Base-by-base conservation (phyloP, 805 yeast species). In the Candida krabiensis region DNA sequence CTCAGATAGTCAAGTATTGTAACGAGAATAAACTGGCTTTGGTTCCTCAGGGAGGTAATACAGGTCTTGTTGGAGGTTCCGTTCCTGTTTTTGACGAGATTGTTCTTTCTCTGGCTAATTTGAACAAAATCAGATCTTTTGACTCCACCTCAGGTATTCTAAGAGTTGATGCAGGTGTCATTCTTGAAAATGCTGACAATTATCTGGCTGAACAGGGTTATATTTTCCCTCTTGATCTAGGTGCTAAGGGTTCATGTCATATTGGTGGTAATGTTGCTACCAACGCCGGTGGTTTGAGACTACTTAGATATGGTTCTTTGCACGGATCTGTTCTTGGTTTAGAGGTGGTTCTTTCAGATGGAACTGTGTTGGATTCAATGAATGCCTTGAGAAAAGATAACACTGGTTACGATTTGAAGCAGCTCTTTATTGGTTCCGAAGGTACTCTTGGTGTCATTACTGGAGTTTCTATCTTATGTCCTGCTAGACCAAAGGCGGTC, bases 21-120 rank as follows among this genome's bases (percentile, higher is more conserved):
- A 84, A 85, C 56, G 86, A 81, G 21, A 64, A 79, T 33, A 77
- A 73, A 43, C 63, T 90, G 19, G 96, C 97, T 0, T 79, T 90
- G 33, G 96, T 88, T 8, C 97, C 98, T 12, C 97, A 91, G 66
- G 96, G 97, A 58, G 98, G 98, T 51, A 90, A 91, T 64, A 91
- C 97, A 1, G 96, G 96, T 19, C 73, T 90, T 31, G 98, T 90
- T 28, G 98, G 97, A 47, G 98, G 97, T 4, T 84, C 96, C 4
- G 78, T 82, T 14, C 96, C 97, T 0, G 82, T 90, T 1, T 90
- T 88, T 62, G 98, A 90, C 62, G 98, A 90, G 64, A 77, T 90
- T 34, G 75, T 90, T 17, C 50, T 90, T 17, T 83, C 88, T 3
- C 66, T 89, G 33, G 65, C 84, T 24, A 75, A 73, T 53, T 53